phyloP scores from a whole-genome alignment of 768 basidiomycete species.

The Termitomyces sp. region DNA sequence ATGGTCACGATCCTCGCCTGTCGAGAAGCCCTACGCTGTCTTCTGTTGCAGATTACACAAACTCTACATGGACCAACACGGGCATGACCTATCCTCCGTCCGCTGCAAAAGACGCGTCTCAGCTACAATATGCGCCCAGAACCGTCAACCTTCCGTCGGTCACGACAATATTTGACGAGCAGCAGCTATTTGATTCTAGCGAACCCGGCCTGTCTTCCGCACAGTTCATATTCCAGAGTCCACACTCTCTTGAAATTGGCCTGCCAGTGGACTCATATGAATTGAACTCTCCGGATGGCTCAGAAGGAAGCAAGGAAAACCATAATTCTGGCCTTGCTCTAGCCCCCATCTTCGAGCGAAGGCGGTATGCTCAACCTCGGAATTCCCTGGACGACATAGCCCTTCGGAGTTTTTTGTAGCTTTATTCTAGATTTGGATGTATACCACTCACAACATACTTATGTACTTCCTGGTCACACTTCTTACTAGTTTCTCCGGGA shows the following conservation, averaged over 20 bases:
- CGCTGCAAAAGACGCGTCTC: not conserved
- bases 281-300: slow-evolving; percentile 6
- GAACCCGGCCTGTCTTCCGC: not conserved
- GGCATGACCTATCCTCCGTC: not conserved
- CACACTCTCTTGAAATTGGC: not conserved
- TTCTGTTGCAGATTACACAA: not conserved
- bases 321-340: slow-evolving; percentile 36
- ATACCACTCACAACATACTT: not conserved
- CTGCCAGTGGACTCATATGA: slow-evolving; percentile 11
- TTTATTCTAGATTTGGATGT: not conserved
- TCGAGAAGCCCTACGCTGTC: not conserved
- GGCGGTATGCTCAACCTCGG: slow-evolving; percentile 42
- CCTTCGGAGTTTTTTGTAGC: slow-evolving; percentile 20
- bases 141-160: slow-evolving; percentile 6
- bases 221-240: not conserved
- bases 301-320: slow-evolving; percentile 20
- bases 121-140: not conserved
- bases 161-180: slow-evolving; percentile 8
- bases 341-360: slow-evolving; percentile 53
- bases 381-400: slow-evolving; percentile 58
- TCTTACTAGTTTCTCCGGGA: not conserved
- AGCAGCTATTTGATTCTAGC: not conserved
- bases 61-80: not conserved
- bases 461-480: not conserved
- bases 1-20: not conserved